Evolutionary conservation across 306 rosid genomes (phyloP).

Genomic region (Potentilla sterilis): DNA sequence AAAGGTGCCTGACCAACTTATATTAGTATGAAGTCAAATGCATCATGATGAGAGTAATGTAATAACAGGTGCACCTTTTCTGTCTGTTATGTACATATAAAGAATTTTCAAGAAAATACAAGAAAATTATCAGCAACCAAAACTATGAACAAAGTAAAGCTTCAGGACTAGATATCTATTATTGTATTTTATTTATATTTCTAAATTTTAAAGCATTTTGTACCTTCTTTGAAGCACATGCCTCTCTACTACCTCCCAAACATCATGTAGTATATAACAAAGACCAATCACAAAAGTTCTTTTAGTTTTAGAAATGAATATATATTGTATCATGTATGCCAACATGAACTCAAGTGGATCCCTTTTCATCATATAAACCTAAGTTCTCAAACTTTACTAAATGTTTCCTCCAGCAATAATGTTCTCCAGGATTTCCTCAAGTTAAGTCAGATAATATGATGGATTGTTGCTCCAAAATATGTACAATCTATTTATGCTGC

Average conservation of each 20-base stretch:
- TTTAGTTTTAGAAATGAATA: background rate
- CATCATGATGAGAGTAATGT: conserved; percentile 9
- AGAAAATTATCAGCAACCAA: background rate
- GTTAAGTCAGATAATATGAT: background rate
- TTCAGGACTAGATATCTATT: background rate
- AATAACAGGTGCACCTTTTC: background rate
- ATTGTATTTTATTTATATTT: background rate
- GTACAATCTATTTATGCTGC: conserved; percentile 1
- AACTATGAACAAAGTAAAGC: background rate
- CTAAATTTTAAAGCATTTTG: background rate
- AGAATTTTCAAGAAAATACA: background rate
- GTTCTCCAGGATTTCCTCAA: background rate
- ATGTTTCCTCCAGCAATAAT: background rate
- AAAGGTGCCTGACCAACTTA: conserved; percentile 79
- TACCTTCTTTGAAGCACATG: background rate
- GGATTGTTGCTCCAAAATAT: conserved; percentile 1
- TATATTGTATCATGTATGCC: background rate
- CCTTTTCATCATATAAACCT: background rate
- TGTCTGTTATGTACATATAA: background rate
- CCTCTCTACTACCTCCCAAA: background rate
- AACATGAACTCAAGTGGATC: background rate
- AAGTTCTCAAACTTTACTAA: background rate
- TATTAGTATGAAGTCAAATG: conserved; percentile 40
- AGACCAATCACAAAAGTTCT: background rate
- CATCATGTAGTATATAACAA: background rate